Conservation (phyloP, 2,329 filamentous ascomycete genomes). For the Neofusicoccum kwambonambiense region DNA sequence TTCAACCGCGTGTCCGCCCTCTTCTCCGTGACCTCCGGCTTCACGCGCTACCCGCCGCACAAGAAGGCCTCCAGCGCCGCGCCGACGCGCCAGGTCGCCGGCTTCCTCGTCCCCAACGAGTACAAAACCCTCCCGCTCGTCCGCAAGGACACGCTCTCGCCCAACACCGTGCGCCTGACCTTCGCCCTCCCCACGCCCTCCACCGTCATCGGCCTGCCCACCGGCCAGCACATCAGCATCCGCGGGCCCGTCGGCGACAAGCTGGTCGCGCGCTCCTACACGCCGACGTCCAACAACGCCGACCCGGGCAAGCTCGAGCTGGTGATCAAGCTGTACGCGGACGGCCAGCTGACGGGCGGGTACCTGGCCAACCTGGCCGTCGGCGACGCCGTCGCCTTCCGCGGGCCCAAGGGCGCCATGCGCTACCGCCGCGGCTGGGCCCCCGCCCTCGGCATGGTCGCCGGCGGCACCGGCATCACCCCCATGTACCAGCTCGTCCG, state of each 20-base stretch:
- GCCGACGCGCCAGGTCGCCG: background rate
- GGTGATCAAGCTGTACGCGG: constrained; percentile 52
- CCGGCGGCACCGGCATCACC: constrained; percentile 54
- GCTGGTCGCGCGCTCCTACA: constrained; percentile 25
- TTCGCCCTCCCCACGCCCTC: constrained; percentile 26
- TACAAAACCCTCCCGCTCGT: constrained; percentile 50
- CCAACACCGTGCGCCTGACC: constrained; percentile 26
- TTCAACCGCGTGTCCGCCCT: constrained; percentile 20
- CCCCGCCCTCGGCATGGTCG: constrained; percentile 55
- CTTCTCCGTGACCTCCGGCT: constrained; percentile 19
- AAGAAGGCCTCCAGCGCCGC: constrained; percentile 29
- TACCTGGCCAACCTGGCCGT: constrained; percentile 50
- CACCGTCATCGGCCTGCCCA: constrained; percentile 34
- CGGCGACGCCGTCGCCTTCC: constrained; percentile 53
- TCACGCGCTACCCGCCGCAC: constrained; percentile 33
- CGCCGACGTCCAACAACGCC: constrained; percentile 54
- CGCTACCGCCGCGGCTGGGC: constrained; percentile 45
- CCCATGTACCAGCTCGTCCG: constrained; percentile 64
- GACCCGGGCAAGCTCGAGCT: constrained; percentile 56
- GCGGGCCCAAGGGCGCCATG: constrained; percentile 60
- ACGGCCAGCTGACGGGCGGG: constrained; percentile 51
- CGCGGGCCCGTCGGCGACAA: constrained; percentile 66
- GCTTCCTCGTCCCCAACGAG: constrained; percentile 33
- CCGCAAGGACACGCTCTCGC: constrained; percentile 22
- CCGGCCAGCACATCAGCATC: constrained; percentile 36